Evolutionary conservation across 345 rosid species (phyloP), one percentile per base, ranked within the genome.

Genomic region (Populus euphratica): DNA sequence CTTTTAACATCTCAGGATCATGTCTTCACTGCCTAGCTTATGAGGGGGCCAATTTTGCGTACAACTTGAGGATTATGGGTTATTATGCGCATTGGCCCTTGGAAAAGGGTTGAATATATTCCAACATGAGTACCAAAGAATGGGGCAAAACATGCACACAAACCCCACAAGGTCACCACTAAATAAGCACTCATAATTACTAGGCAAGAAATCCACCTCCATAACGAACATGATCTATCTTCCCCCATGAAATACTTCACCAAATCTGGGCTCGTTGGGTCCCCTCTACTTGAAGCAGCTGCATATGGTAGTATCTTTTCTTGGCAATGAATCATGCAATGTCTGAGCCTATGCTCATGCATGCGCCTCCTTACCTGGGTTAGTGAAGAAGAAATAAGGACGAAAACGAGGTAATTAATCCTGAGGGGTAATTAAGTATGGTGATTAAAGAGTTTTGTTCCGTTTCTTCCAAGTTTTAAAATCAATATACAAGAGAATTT

Each of bases 141-240:
- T 6, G 74, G 68, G 70, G 77, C 71, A 75, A 74, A 49, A 43
- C 10, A 64, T 49, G n/a, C 39, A 35, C 54, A 70, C 47, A 14
- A 76, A 73, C 62, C 74, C 81, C 83, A 70, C 73, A 61, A 21
- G 6, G 50, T 14, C 76, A 83, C 72, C 79, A 23, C 70, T 65
- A 76, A 39, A 44, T 61, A 35, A 71, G 35, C 56, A 75, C 39
- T 31, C 21, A 59, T 33, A 14, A 47, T 43, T 65, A 54, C 25
- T 17, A 70, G n/a, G n/a, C 35, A 47, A 50, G 13, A 62, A 69
- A 79, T 69, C 41, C 17, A 47, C 44, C 44, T 41, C 44, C 38
- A 49, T 23, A 8, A 11, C 71, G 2, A 36, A 47, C 50, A 47
- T 44, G 50, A 44, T 65, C 21, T 69, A 49, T 39, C 41, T 29